Base-by-base conservation (phyloP, 2,329 filamentous ascomycete genomes). In the Verruconis gallopava region DNA sequence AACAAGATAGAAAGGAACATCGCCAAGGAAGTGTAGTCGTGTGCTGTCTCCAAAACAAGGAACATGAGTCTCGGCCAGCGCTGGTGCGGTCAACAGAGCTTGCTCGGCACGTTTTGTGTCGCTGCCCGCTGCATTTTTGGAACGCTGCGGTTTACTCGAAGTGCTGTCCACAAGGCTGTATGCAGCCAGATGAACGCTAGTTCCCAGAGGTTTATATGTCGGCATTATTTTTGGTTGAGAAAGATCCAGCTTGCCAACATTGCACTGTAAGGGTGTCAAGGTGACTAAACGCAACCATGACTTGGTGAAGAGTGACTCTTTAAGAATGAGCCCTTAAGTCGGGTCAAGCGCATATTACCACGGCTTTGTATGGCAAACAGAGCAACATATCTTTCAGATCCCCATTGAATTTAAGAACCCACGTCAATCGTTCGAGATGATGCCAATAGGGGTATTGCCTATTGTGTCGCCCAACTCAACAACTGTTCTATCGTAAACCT, bases 401-500 rank as follows among this genome's bases (percentile, higher is more conserved):
- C n/a, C n/a, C n/a, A n/a, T n/a, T n/a, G n/a, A n/a, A n/a, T n/a
- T n/a, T n/a, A n/a, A n/a, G n/a, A n/a, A n/a, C n/a, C n/a, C n/a
- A n/a, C n/a, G n/a, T 37, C 40, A 42, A 42, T 35, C 33, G 36
- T 68, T 64, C 1, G 65, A 67, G 19, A 66, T 60, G 37, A 69
- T 64, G 2, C 66, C 66, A 49, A 69, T 67, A 33, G 59, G 58
- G 3, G 59, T 57, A 11, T 59, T 61, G 15, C 73, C 78, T 20
- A 91, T 60, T 9, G 73, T 68, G 52, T 80, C 77, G 1, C 81
- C 84, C 12, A 93, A 60, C 53, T 82, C 71, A 30, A 84, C 72
- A 49, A 93, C 73, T 0, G 85, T 91, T 51, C 72, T 72, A 57
- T 91, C 83, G 61, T 91, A 94, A 2, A 93, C 77, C 48, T 71